Evolutionary conservation across 129 eudicot genomes (phyloP).

Genomic region (sunflower (Helianthus annuus)): DNA sequence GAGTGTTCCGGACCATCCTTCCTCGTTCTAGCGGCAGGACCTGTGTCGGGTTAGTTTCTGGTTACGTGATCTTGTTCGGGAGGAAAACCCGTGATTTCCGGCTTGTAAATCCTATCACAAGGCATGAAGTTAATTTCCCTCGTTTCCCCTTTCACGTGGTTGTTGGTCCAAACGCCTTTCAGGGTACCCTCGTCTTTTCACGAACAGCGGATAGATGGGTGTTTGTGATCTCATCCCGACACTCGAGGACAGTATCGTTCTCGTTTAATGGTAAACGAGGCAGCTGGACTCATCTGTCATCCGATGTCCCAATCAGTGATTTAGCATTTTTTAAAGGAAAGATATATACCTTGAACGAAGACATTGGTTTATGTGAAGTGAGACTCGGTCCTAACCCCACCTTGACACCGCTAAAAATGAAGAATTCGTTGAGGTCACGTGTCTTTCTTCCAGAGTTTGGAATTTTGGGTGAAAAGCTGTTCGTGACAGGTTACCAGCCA

Average conservation of each 20-base stretch:
- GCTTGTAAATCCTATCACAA: conserved; percentile 37
- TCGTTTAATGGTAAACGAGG: conserved; percentile 13
- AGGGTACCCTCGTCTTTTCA: conserved; percentile 19
- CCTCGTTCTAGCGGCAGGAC: conserved; percentile 1
- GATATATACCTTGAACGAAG: neutral
- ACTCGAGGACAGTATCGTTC: neutral
- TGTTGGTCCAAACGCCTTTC: neutral
- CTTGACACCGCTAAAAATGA: conserved; percentile 3
- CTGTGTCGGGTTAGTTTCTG: conserved; percentile 26
- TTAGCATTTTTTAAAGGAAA: conserved; percentile 6
- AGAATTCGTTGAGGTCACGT: neutral
- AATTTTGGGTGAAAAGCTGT: conserved; percentile 14
- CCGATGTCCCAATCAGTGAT: neutral
- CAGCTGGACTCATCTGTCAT: neutral
- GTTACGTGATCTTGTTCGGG: conserved; percentile 22
- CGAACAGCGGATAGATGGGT: conserved; percentile 11
- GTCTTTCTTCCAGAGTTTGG: neutral
- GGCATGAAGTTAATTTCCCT: conserved; percentile 28
- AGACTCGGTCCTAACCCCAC: conserved; percentile 1
- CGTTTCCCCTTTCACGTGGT: neutral
- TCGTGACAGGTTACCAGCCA: neutral
- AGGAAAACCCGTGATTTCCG: conserved; percentile 2
- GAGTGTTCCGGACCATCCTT: conserved; percentile 19
- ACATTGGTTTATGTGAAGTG: conserved; percentile 14
- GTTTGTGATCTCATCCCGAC: neutral